phyloP scores from a whole-genome alignment of 176 grass and related monocot species.

The Aegilops sharonensis region DNA sequence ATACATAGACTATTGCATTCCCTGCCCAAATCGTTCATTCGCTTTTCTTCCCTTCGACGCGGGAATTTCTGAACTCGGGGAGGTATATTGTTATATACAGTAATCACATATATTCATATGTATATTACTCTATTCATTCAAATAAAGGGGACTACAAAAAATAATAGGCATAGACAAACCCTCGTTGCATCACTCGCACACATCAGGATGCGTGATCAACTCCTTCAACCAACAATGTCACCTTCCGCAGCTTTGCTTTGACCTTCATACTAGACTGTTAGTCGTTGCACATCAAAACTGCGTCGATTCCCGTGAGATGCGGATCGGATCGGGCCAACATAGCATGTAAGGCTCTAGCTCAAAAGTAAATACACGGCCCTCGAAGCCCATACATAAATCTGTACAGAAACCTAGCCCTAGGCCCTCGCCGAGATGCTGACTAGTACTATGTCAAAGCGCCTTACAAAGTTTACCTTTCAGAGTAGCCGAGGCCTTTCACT shows the following conservation, averaged over 20 bases:
- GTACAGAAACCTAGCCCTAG: constrained; percentile 36
- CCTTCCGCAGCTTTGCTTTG: background rate
- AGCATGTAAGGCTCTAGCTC: background rate
- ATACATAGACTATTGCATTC: background rate
- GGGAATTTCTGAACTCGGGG: background rate
- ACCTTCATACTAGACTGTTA: background rate
- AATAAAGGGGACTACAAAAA: background rate
- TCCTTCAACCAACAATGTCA: constrained; percentile 18
- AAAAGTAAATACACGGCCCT: background rate
- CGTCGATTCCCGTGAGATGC: constrained; percentile 22
- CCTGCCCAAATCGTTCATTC: background rate
- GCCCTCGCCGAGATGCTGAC: constrained; percentile 3
- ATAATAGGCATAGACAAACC: background rate
- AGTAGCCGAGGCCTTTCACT: background rate
- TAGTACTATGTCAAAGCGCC: constrained; percentile 25
- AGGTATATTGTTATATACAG: background rate
- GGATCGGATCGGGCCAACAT: background rate
- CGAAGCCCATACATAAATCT: constrained; percentile 39
- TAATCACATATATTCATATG: background rate
- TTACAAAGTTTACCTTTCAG: background rate
- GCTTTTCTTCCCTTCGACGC: background rate
- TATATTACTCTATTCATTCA: background rate
- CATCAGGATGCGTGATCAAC: background rate
- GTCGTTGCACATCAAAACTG: constrained; percentile 31
- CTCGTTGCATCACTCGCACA: background rate